Conservation (phyloP, 108 stramenopile genomes). For the Nitzschia putrida region DNA sequence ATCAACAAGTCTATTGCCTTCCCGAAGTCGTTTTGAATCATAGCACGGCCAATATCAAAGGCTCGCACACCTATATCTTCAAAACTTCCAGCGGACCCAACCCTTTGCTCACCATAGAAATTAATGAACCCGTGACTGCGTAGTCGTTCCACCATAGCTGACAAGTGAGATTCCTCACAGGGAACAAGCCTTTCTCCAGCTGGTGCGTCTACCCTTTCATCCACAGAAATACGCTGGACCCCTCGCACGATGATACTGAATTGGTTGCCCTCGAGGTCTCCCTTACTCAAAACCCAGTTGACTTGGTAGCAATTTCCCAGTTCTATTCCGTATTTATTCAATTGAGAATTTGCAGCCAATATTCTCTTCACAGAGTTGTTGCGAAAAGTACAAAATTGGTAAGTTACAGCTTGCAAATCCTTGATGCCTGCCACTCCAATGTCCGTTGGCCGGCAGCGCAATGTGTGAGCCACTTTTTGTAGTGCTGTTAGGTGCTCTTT, state of each 20-base stretch:
- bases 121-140: slow-evolving; percentile 75
- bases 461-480: slow-evolving; percentile 38
- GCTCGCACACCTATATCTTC: slow-evolving; percentile 66
- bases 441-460: slow-evolving; percentile 69
- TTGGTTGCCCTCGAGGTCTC: slow-evolving; percentile 67
- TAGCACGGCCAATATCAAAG: slow-evolving; percentile 80
- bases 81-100: slow-evolving; percentile 64
- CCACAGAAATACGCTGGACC: slow-evolving; percentile 48
- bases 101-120: slow-evolving; percentile 86
- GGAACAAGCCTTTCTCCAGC: slow-evolving; percentile 44
- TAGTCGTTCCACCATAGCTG: slow-evolving; percentile 55
- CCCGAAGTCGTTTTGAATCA: slow-evolving; percentile 63
- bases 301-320: slow-evolving; percentile 41
- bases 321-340: slow-evolving; percentile 34
- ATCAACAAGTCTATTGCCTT: slow-evolving; percentile 74
- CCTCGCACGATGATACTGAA: slow-evolving; percentile 69
- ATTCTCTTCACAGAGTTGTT: slow-evolving; percentile 36
- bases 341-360: slow-evolving; percentile 14
- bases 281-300: slow-evolving; percentile 39
- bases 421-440: slow-evolving; percentile 84
- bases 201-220: not conserved
- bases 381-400: slow-evolving; percentile 79
- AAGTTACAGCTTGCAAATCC: slow-evolving; percentile 85
- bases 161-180: slow-evolving; percentile 50
- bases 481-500: slow-evolving; percentile 73